Base-by-base conservation (phyloP, 2,329 filamentous ascomycete genomes). In the Dissoconium aciculare region DNA sequence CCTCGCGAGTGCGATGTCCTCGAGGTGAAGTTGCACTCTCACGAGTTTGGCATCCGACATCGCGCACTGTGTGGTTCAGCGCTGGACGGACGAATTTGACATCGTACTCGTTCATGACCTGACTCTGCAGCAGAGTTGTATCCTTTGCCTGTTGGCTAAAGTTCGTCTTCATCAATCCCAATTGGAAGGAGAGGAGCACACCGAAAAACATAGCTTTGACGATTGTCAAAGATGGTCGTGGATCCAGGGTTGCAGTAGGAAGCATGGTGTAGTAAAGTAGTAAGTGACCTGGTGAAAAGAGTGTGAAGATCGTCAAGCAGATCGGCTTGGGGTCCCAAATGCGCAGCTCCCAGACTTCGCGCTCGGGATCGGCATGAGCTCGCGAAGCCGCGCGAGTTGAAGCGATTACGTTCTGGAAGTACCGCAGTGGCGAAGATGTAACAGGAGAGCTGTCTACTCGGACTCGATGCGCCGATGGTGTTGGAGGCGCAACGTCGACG, bases 51-150 rank as follows among this genome's bases (percentile, higher is more conserved):
- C 79, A 89, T 4, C 73, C 79, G 1, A 87, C 83, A 47, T 78
- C 71, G 41, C 75, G 64, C 41, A 91, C 80, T 4, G 79, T 64
- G 5, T 78, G 80, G 44, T 91, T 80, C n/a, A 92, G 70, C 8
- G 76, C 69, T 2, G 89, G 89, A 48, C 91, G 83, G 1, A 98
- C 89, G 49, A 78, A 94, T 59, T 98, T 98, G 44, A 74, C 81
- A 51, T 95, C 83, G 51, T 98, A 98, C 57, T 98, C 89, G 52
- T 84, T 77, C 57, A 95, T 67, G 4, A 95, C 87, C 56, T 95
- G 81, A 45, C 78, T 83, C 44, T 92, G 83, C 35, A 98, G 78
- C 27, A 94, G 67, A 2, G 74, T 67, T 2, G 71, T 72, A 54
- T 98, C 89, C 51, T 84, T 92, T 37, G 71, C 72, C 53, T 95